Base-by-base conservation (phyloP, 2,329 filamentous ascomycete genomes). In the Dichotomopilus funicola region DNA sequence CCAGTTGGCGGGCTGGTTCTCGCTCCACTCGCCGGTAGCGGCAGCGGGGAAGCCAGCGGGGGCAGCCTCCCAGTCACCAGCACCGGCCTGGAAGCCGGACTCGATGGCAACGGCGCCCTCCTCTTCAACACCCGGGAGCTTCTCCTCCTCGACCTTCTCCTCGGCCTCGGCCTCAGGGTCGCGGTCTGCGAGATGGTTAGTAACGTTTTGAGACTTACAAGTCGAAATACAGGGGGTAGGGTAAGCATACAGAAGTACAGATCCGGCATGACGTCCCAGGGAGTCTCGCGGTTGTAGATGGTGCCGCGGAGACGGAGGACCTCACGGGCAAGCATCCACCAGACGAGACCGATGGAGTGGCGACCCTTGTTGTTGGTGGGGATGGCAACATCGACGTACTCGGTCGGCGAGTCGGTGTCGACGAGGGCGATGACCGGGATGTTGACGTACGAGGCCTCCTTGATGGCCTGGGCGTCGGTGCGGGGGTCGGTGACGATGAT, bases 361-460 rank as follows among this genome's bases (percentile, higher is more conserved):
- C 94, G 92, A 83, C 91, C 92, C 88, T 99, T 99, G 90, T 99
- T 99, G 90, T 99, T 99, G 82, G 94, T 96, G 72, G 94, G 94
- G 79, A 99, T 99, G 78, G 94, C 94, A 77, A 97, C 90, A 74
- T 99, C 94, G 75, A 99, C 94, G 82, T 92, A 99, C 81, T 99
- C 92, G 77, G 94, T 97, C 72, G 94, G 94, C 61, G 94, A 97
- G 83, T 99, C 94, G 73, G 92, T 96, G 80, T 99, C 94, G 82
- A 89, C 94, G 69, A 99, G 91, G 71, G 91, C 94, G 72, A 99
- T 96, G 78, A 99, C 94, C 74, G 94, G 94, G 75, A 99, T 97
- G 87, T 99, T 99, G 82, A 99, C 94, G 80, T 99, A 99, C 74
- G 88, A 94, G 75, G 95, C 94, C 84, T 99, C 94, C 88, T 96